phyloP scores from a whole-genome alignment of 1,139 yeast species.

The Hansenula anomala region DNA sequence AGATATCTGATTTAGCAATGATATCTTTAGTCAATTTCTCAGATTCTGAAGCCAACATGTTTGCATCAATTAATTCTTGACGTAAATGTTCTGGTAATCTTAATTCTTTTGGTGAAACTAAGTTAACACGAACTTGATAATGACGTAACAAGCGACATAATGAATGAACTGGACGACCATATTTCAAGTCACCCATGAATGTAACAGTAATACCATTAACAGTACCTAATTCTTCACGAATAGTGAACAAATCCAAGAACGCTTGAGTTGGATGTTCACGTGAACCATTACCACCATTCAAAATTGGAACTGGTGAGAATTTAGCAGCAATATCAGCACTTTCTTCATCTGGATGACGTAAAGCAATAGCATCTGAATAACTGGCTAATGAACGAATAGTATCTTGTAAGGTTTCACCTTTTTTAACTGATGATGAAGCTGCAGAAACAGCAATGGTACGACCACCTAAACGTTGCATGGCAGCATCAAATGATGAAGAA shows the following conservation, averaged over 20 bases:
- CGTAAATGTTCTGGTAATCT: constrained; percentile 72
- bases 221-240: constrained; percentile 97
- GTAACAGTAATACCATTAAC: constrained; percentile 97
- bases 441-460: constrained; percentile 87
- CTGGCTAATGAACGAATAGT: constrained; percentile 93
- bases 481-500: constrained; percentile 94
- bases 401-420: constrained; percentile 98
- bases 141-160: constrained; percentile 85
- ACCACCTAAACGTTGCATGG: constrained; percentile 99
- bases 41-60: constrained; percentile 70
- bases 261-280: constrained; percentile 99
- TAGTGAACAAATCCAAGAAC: constrained; percentile 92
- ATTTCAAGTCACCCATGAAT: constrained; percentile 97
- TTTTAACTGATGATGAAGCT: constrained; percentile 84
- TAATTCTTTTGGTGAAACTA: constrained; percentile 88
- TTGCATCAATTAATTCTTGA: constrained; percentile 56
- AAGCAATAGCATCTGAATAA: constrained; percentile 93
- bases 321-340: constrained; percentile 94
- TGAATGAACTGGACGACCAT: constrained; percentile 98
- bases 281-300: constrained; percentile 97
- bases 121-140: constrained; percentile 89
- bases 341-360: constrained; percentile 93
- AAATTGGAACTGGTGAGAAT: constrained; percentile 93
- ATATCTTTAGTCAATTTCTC: constrained; percentile 77
- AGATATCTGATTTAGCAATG: constrained; percentile 85